Evolutionary conservation across 2,329 filamentous ascomycete species (phyloP).

Genomic region (Penicillium sp.): DNA sequence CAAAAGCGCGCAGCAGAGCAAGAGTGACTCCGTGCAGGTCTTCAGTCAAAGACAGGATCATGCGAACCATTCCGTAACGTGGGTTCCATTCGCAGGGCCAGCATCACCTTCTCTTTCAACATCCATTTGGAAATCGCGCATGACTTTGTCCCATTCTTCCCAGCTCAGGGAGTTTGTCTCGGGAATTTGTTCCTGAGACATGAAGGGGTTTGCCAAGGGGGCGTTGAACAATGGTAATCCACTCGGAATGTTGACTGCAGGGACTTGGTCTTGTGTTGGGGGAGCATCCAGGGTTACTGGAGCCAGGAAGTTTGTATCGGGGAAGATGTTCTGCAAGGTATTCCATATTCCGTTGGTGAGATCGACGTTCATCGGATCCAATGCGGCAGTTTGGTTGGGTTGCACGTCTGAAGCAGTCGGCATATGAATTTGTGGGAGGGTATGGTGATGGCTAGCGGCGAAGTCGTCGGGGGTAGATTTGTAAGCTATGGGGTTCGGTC

Average conservation of each 20-base stretch:
- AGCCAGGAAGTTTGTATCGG: constrained; percentile 26
- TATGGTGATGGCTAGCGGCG: constrained; percentile 7
- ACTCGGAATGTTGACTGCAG: constrained; percentile 7
- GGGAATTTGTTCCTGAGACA: constrained; percentile 16
- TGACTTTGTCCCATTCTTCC: constrained; percentile 39
- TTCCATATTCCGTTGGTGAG: constrained; percentile 25
- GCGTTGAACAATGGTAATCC: constrained; percentile 8
- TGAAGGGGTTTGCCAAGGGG: constrained; percentile 13
- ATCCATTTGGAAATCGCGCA: constrained; percentile 40
- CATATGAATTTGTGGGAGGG: constrained; percentile 23
- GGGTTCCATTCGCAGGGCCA: constrained; percentile 13
- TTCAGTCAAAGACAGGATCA: constrained; percentile 11
- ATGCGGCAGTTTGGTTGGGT: constrained; percentile 2
- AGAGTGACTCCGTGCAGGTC: neutral
- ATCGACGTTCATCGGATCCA: constrained; percentile 22
- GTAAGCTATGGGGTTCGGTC: constrained; percentile 8
- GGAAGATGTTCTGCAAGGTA: constrained; percentile 29
- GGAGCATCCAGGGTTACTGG: constrained; percentile 12
- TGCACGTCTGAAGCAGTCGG: constrained; percentile 1
- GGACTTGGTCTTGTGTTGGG: constrained; percentile 6
- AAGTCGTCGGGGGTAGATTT: constrained; percentile 2
- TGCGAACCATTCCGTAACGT: constrained; percentile 31
- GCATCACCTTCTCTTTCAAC: constrained; percentile 26
- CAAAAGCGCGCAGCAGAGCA: neutral
- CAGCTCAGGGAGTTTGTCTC: constrained; percentile 25